Base-by-base conservation (phyloP, 1,284 basidiomycete species). In the Rhizoctonia solani region DNA sequence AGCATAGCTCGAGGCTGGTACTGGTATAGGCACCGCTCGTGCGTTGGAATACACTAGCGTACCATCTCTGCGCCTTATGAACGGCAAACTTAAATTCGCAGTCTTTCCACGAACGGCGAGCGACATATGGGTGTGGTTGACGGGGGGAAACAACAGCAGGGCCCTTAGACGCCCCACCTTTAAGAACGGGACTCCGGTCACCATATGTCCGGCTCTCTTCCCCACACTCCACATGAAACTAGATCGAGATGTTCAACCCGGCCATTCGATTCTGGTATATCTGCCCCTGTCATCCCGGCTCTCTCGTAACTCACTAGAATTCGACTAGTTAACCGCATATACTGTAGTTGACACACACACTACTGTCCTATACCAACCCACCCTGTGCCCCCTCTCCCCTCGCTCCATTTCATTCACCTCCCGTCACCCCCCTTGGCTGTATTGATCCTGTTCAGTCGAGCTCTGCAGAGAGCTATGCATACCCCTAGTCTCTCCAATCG, bases 1-100 rank as follows among this genome's bases (percentile, higher is more conserved):
- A 19, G 19, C 23, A 23, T n/a, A 58, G 41, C 54, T 59, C 39
- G 54, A 58, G 54, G 5, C 21, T 29, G 56, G 56, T n/a, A 59
- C 56, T 2, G 56, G 56, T n/a, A 59, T 59, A n/a, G 56, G 56
- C 13, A 59, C 29, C 29, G 56, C 29, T n/a, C 56, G 56, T 4
- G 44, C 27, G 32, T 11, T 34, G 4, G 56, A 59, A 30, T 59
- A 59, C 19, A 59, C 56, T 4, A 59, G 56, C 1, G 56, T 49
- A 27, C 56, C 56, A 30, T 59, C 56, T 59, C 42, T 59, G 56
- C 56, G 56, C 3, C 56, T 42, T 4, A 59, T 59, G 19, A 59
- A 59, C 2, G 56, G 56, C 4, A 58, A 19, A n/a, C n/a, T n/a
- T 13, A 25, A 19, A 39, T 29, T 58, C 21, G 34, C 41, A 13